Conservation (phyloP, 208 protist genomes). For the Zelonia costaricensis region DNA sequence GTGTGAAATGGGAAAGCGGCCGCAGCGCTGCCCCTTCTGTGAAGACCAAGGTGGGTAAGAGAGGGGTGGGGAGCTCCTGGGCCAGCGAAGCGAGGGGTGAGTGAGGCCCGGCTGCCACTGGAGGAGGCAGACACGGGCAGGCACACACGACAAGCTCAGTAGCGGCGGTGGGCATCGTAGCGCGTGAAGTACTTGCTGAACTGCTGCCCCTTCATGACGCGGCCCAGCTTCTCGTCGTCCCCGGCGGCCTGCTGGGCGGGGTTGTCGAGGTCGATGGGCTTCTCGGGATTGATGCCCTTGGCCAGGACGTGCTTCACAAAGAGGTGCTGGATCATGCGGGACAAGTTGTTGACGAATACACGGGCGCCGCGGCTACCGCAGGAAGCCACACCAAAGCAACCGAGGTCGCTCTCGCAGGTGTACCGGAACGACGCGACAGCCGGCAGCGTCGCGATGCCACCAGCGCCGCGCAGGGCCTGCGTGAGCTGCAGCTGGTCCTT, state of each 20-base stretch:
- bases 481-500: conserved; percentile 41
- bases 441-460: conserved; percentile 50
- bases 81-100: too few relatives aligned
- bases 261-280: conserved; percentile 57
- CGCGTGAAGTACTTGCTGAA: conserved; percentile 70
- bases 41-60: too few relatives aligned
- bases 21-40: too few relatives aligned
- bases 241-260: conserved; percentile 23
- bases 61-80: too few relatives aligned
- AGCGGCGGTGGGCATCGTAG: conserved; percentile 61
- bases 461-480: conserved; percentile 12
- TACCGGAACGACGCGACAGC: conserved; percentile 68
- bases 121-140: not conserved
- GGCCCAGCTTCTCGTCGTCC: conserved; percentile 48
- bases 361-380: conserved; percentile 66
- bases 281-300: conserved; percentile 51
- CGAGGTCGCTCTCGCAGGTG: conserved; percentile 63
- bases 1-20: too few relatives aligned
- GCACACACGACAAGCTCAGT: conserved; percentile 15
- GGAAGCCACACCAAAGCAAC: conserved; percentile 71
- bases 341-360: conserved; percentile 59
- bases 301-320: conserved; percentile 75
- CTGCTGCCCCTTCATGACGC: conserved; percentile 53
- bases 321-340: conserved; percentile 71
- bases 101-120: too few relatives aligned